Evolutionary conservation across 805 yeast genomes (phyloP), one percentile per base, ranked within the genome.

Genomic region (Spathaspora girioi): DNA sequence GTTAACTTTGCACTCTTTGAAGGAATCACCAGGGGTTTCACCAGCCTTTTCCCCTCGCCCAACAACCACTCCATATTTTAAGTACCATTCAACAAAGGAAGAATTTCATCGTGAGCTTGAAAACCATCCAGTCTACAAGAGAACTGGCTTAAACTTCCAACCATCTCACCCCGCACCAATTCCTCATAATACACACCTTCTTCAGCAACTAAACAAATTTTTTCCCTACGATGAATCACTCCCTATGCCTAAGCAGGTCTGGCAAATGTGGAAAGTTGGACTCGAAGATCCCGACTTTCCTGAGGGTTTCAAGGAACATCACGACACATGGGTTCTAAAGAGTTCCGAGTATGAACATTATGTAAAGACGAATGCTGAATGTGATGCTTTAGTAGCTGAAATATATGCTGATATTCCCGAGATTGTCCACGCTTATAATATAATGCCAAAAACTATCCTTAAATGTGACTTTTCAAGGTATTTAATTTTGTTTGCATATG

Each of bases 391-490:
- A 54, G 75, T 87, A 43, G 83, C 79, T 59, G 80, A 82, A 63
- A 68, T 83, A 15, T 93, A 83, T 63, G 75, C 78, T 41, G 74
- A 82, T n/a, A 80, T 87, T 0, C 97, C 98, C 0, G 82, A 82
- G 41, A 89, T 94, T 3, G 72, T 83, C 1, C 76, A 77, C 54
- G 97, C 97, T 0, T 94, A 86, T 71, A 70, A 80, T 17, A 57
- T 81, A 29, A 70, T 94, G 80, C 99, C 99, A 1, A 83, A 81
- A 60, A 78, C 79, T 38, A 92, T 94, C 51, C 70, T 94, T 52
- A 87, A 87, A 64, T 97, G 97, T 0, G 99, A 94, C 68, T 93
- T 93, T 64, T 89, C 94, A 75, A 75, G 98, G 54, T 94, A 94
- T 67, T 73, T 94, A 60, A 82, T 94, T 17, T 70, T 94, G 20